Evolutionary conservation across 2,329 filamentous ascomycete genomes (phyloP), one percentile per base, ranked within the genome.

Genomic region (Aspergillus sp.): DNA sequence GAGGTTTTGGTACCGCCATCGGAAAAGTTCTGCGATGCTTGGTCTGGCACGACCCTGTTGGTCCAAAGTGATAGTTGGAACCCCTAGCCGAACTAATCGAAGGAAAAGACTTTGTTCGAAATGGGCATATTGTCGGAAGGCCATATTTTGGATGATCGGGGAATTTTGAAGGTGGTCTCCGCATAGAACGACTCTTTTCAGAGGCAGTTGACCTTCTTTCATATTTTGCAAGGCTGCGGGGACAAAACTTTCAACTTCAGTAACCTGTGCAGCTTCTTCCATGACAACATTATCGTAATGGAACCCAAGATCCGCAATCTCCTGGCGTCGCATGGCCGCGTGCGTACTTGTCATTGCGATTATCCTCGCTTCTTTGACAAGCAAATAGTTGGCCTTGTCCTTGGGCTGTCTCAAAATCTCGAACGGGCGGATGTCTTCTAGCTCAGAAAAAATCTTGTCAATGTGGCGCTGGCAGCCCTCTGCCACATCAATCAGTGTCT

Each of bases 291-390:
- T 99, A 79, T 98, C 93, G 68, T 99, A 99, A 66, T 91, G 91
- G 76, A 99, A 99, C 15, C 93, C 93, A n/a, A 98, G 83, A 15
- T 85, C 83, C 1, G 91, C 89, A 66, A 99, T 98, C 68, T 98
- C 93, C 62, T 91, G 87, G 62, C 93, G 84, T 60, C 92, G 87
- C 84, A 99, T 99, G 1, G 95, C 95, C 4, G 95, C 96, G 74
- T 99, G 95, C 0, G 96, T 99, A 4, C 93, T 96, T 17, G 95
- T 99, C 96, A 99, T 99, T 57, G 95, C 96, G 63, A 99, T 89
- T 62, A 99, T 95, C 37, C 95, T 88, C n/a, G 96, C 96, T 75
- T 98, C 93, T 68, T 92, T 97, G 6, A 92, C 89, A 35, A 99
- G 84, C 6, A 99, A 85, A 70, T 99, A 99, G 73, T 98, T 98